Percentiles rank a stretch among this genome's conserved stretches.
Conservation (phyloP, 768 basidiomycete genomes). For the Kwoniella pini region DNA sequence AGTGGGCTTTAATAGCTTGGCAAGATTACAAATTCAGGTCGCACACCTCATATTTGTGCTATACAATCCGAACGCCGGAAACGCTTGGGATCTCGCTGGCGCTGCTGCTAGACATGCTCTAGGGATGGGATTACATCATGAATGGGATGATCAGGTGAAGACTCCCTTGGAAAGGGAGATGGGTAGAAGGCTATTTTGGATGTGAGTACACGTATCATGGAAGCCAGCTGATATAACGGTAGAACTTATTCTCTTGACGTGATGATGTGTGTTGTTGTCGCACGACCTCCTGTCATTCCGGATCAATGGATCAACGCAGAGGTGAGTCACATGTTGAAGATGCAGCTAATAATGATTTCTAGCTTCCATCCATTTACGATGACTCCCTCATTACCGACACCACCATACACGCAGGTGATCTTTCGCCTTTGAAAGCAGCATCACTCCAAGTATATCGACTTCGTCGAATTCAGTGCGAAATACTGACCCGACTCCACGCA, state of each 20-base stretch:
- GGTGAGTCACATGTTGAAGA: constrained; percentile 1
- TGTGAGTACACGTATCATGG: constrained; percentile 11
- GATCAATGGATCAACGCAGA: constrained; percentile 23
- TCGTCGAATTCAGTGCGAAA: constrained; percentile 23
- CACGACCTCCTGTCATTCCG: constrained; percentile 19
- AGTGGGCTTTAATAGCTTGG: neutral
- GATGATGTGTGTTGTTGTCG: constrained; percentile 14
- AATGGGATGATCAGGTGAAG: neutral
- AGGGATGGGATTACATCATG: constrained; percentile 25
- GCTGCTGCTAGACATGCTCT: constrained; percentile 15
- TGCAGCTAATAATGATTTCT: neutral
- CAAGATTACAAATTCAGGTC: constrained; percentile 20
- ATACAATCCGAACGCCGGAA: constrained; percentile 10
- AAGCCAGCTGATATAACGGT: neutral
- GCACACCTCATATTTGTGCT: constrained; percentile 22
- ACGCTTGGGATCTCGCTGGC: constrained; percentile 26
- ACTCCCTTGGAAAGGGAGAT: constrained; percentile 20
- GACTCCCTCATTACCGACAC: constrained; percentile 9
- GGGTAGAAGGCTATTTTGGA: constrained; percentile 29
- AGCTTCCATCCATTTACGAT: constrained; percentile 14
- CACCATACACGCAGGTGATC: neutral
- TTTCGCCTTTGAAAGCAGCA: constrained; percentile 13
- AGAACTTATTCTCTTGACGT: constrained; percentile 29
- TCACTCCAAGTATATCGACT: constrained; percentile 23
- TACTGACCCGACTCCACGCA: constrained; percentile 17